Evolutionary conservation across 2,329 filamentous ascomycete genomes (phyloP), one percentile per base, ranked within the genome.

Genomic region (Atkinsonella hypoxylon): DNA sequence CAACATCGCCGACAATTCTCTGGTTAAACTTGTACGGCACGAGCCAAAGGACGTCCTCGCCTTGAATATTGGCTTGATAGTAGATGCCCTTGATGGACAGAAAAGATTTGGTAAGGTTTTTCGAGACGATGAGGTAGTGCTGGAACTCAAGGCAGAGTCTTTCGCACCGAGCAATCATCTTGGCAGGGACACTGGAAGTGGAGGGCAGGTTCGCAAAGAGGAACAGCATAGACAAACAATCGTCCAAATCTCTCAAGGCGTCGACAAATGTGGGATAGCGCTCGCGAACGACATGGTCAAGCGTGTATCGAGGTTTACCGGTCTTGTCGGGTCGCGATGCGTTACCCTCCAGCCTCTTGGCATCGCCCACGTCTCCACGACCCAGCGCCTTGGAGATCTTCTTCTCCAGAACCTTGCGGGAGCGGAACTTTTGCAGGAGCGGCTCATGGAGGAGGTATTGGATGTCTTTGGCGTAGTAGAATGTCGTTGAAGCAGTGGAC

Each of bases 41-140:
- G 39, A 98, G 77, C 93, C 93, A 98, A 57, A 97, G 76, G 47
- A 98, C 86, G 62, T 97, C 91, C 71, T 98, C 90, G 46, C 93
- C 93, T 67, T 96, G 89, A 55, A 98, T 94, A 48, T 85, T 96
- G 22, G 91, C 93, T 72, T 97, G 91, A 71, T 97, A 98, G 74
- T 98, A 98, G 62, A 98, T 97, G 55, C 93, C 93, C 77, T 98
- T 98, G 71, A 98, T 97, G 1, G 89, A 95, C 57, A 98, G 73
- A 74, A 98, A 98, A 0, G 90, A 95, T 73, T 96, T 97, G 63
- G 88, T 86, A 59, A 98, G 73, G 61, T 87, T 89, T 70, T 95
- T 82, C 41, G 91, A 94, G 45, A 84, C 80, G 64, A 98, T 98
- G 55, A 98, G 78, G 70, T 95, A 98, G 74, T 97, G 93, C 71